phyloP scores from a whole-genome alignment of 495 filamentous ascomycete species.

The Aeminium ludgeri region DNA sequence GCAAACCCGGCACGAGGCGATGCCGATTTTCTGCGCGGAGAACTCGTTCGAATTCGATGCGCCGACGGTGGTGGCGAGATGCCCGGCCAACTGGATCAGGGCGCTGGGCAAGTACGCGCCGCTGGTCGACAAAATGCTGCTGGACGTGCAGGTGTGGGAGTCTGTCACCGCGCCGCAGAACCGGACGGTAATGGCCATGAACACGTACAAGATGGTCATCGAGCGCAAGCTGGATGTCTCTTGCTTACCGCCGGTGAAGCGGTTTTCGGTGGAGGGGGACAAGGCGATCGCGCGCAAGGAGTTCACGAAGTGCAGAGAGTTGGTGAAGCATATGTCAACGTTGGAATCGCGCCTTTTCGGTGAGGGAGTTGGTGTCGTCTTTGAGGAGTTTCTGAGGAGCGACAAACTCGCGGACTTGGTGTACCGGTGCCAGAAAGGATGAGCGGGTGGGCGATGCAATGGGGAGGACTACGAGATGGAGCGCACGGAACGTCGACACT shows the following conservation, averaged over 20 bases:
- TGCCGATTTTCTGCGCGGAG: slow-evolving; percentile 9
- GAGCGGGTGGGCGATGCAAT: too few species aligned
- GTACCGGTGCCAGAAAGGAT: slow-evolving; percentile 4
- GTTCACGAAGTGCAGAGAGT: too few species aligned
- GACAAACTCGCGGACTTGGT: slow-evolving; percentile 9
- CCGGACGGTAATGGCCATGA: too few species aligned
- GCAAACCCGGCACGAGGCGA: slow-evolving; percentile 3
- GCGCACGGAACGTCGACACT: too few species aligned
- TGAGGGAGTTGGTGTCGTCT: not conserved
- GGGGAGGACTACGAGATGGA: too few species aligned
- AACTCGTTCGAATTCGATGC: slow-evolving; percentile 7
- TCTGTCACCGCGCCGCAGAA: too few species aligned
- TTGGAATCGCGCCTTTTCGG: not conserved
- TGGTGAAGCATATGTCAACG: slow-evolving; percentile 1
- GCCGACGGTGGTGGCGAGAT: slow-evolving; percentile 2
- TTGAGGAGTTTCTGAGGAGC: not conserved
- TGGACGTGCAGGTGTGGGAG: not conserved
- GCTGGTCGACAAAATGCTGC: not conserved
- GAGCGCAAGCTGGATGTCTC: too few species aligned
- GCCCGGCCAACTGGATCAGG: not conserved
- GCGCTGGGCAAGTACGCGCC: slow-evolving; percentile 1
- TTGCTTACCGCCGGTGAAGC: too few species aligned
- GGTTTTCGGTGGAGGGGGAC: too few species aligned
- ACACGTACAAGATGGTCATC: too few species aligned
- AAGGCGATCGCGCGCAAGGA: too few species aligned